Conservation (phyloP, 164 flowering plant species). For the Vitis riparia region DNA sequence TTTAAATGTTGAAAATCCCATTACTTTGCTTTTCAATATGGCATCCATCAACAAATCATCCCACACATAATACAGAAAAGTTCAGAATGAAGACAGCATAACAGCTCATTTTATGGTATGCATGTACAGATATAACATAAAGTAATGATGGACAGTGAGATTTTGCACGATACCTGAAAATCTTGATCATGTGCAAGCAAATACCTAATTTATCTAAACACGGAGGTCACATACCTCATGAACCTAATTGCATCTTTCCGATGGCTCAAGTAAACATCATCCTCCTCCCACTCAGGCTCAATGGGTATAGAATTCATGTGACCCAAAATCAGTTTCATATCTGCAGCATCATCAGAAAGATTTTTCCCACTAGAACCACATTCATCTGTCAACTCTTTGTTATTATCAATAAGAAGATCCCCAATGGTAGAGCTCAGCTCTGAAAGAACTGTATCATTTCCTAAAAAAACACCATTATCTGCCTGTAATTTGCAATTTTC, state of each 20-base stretch:
- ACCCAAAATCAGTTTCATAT: slow-evolving; percentile 18
- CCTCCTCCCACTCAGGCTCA: slow-evolving; percentile 93
- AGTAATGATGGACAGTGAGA: neutral
- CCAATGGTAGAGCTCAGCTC: slow-evolving; percentile 15
- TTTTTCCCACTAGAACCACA: slow-evolving; percentile 10
- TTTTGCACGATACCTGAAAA: neutral
- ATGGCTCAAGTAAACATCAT: slow-evolving; percentile 73
- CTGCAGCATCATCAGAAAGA: slow-evolving; percentile 15
- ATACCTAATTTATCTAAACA: neutral
- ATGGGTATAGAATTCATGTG: slow-evolving; percentile 37
- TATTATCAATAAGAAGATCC: slow-evolving; percentile 11
- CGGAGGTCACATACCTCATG: slow-evolving; percentile 57
- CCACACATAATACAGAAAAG: neutral
- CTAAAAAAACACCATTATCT: slow-evolving; percentile 5
- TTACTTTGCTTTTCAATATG: too few species aligned
- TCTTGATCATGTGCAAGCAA: neutral
- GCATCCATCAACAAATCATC: neutral
- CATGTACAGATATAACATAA: too few species aligned
- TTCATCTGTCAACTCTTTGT: slow-evolving; percentile 11
- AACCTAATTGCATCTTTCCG: slow-evolving; percentile 77
- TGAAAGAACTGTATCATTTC: slow-evolving; percentile 6
- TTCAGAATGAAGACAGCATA: neutral
- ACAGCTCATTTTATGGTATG: neutral
- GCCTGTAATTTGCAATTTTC: slow-evolving; percentile 1
- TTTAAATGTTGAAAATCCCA: too few species aligned